Evolutionary conservation across 2,329 filamentous ascomycete species (phyloP).

Genomic region (Calonectria naviculata): DNA sequence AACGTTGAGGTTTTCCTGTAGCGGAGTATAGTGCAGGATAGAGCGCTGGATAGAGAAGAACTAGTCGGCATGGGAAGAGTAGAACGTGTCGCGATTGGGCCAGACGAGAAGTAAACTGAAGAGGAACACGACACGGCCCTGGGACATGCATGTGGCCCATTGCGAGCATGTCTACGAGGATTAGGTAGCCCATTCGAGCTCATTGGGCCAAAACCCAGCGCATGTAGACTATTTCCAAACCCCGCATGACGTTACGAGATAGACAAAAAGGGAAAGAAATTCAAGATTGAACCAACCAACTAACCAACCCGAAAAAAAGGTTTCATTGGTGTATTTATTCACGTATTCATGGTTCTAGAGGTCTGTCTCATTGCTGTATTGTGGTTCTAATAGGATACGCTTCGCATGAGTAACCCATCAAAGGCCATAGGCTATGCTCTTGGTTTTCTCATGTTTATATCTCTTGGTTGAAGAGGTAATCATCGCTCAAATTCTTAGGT

Average conservation of each 20-base stretch:
- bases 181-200: constrained; percentile 9
- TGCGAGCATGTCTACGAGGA: constrained; percentile 29
- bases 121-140: constrained; percentile 5
- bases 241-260: constrained; percentile 38
- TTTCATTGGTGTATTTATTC: not conserved
- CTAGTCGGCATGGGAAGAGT: not conserved
- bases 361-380: not conserved
- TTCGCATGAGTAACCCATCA: not conserved
- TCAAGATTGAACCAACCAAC: constrained; percentile 11
- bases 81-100: not conserved
- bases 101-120: constrained; percentile 1
- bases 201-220: constrained; percentile 16
- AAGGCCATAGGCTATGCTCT: not conserved
- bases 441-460: not conserved
- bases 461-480: not conserved
- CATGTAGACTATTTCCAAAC: constrained; percentile 30
- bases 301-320: too few relatives aligned
- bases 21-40: constrained; percentile 30
- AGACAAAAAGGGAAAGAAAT: constrained; percentile 39
- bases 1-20: constrained; percentile 95
- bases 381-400: not conserved
- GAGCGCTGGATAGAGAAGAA: constrained; percentile 19
- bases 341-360: not conserved
- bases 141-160: constrained; percentile 1
- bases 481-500: not conserved